phyloP scores from a whole-genome alignment of 2,329 filamentous ascomycete genomes.

The Paecilomyces dactylethromorphus region DNA sequence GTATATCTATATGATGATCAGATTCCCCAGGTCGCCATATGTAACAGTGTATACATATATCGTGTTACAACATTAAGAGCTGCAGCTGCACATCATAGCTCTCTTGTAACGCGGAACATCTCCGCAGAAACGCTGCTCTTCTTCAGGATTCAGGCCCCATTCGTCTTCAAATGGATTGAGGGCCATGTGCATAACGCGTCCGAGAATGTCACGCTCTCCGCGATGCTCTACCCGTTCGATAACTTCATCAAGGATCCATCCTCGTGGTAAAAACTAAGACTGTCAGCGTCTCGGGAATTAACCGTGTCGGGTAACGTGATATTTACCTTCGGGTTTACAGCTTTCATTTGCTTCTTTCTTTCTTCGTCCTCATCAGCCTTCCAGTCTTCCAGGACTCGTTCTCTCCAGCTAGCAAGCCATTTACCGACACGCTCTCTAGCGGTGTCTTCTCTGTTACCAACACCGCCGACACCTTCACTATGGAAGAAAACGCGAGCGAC shows the following conservation, averaged over 20 bases:
- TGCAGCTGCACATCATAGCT: conserved; percentile 92
- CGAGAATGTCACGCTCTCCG: conserved; percentile 71
- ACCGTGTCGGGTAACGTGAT: too few species aligned
- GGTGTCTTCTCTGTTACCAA: conserved; percentile 54
- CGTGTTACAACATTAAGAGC: conserved; percentile 52
- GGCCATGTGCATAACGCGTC: conserved; percentile 73
- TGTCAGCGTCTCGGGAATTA: not conserved
- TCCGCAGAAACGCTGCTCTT: conserved; percentile 76
- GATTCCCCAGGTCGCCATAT: not conserved
- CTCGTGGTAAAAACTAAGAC: conserved; percentile 67
- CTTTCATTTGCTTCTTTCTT: conserved; percentile 68
- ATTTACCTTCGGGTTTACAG: conserved; percentile 70
- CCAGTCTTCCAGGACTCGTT: conserved; percentile 71
- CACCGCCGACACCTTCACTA: conserved; percentile 58
- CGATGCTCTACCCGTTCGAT: conserved; percentile 83
- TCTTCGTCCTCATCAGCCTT: conserved; percentile 54
- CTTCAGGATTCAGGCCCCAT: conserved; percentile 54
- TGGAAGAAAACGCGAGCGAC: conserved; percentile 73
- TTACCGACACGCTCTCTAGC: conserved; percentile 61
- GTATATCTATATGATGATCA: too few species aligned
- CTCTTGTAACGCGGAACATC: conserved; percentile 74
- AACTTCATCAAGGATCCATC: conserved; percentile 90
- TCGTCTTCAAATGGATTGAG: conserved; percentile 76
- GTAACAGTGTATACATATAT: not conserved
- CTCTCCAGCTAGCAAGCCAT: conserved; percentile 78